These are phyloP conservation scores for Acephala macrosclerotiorum DNA, from an alignment of 2,329 filamentous ascomycete species.

Conservation along the genomic window DNA sequence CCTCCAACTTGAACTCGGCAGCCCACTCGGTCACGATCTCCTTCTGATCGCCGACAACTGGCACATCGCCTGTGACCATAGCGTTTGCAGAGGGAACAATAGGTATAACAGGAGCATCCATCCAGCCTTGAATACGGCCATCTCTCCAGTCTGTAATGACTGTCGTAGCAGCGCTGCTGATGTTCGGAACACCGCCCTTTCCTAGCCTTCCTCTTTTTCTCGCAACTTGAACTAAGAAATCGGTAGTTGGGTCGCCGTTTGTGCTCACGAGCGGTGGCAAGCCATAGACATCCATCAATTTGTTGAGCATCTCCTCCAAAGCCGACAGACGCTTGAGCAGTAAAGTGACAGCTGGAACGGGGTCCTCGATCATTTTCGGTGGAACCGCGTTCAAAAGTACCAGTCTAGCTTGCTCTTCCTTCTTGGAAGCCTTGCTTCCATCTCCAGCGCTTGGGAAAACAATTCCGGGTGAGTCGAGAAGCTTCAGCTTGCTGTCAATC, in stretches of 20 bases:
- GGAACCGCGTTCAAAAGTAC: constrained; percentile 91
- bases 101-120: constrained; percentile 74
- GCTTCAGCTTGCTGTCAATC: constrained; percentile 91
- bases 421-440: constrained; percentile 60
- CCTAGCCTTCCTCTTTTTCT: constrained; percentile 90
- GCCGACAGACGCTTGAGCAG: constrained; percentile 82
- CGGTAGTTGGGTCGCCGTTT: constrained; percentile 80
- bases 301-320: constrained; percentile 76
- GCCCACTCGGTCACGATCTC: constrained; percentile 93
- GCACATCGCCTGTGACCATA: constrained; percentile 50
- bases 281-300: constrained; percentile 84
- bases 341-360: constrained; percentile 83
- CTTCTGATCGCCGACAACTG: constrained; percentile 72
- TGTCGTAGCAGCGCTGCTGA: constrained; percentile 86
- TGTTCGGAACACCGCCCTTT: constrained; percentile 88
- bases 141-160: constrained; percentile 98
- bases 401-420: constrained; percentile 82
- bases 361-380: constrained; percentile 93
- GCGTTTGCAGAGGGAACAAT: constrained; percentile 52
- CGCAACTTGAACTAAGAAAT: constrained; percentile 94
- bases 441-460: constrained; percentile 80
- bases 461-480: constrained; percentile 93
- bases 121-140: constrained; percentile 92
- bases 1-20: constrained; percentile 93
- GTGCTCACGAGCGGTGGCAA: constrained; percentile 78